Percentiles rank a stretch among this genome's conserved stretches.
Conservation (phyloP, 208 protist genomes). For the Acanthamoeba triangularis region DNA sequence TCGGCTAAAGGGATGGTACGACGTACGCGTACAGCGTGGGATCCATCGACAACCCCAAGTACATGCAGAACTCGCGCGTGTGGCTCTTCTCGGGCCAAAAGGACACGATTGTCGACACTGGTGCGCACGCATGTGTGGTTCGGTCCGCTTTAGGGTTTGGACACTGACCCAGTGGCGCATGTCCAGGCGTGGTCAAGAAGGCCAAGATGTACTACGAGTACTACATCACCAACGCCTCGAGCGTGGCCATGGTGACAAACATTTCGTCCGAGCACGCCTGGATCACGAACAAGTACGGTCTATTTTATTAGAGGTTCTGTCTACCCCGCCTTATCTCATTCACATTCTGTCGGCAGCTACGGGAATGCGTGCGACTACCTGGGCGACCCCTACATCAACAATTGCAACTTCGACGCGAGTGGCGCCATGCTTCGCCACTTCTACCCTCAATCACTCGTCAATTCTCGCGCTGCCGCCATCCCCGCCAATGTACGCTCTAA, state of each 20-base stretch:
- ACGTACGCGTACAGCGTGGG: not conserved
- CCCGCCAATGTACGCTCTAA: not conserved
- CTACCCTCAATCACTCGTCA: not conserved
- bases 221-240: slow-evolving; percentile 28
- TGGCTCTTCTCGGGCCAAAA: slow-evolving; percentile 30
- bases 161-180: not conserved
- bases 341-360: not conserved
- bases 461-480: not conserved
- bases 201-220: slow-evolving; percentile 35
- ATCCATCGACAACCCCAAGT: not conserved
- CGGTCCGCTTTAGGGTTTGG: not conserved
- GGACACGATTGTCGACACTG: slow-evolving; percentile 34
- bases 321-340: not conserved
- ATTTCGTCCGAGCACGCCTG: slow-evolving; percentile 35
- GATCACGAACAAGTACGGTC: slow-evolving; percentile 23
- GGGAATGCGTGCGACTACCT: slow-evolving; percentile 23
- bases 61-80: slow-evolving; percentile 6
- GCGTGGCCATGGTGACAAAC: slow-evolving; percentile 16
- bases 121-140: not conserved
- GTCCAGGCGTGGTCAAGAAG: slow-evolving; percentile 12
- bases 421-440: slow-evolving; percentile 18
- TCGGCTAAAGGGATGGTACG: not conserved
- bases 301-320: not conserved
- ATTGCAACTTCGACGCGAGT: slow-evolving; percentile 27
- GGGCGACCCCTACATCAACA: slow-evolving; percentile 52